Percentiles rank a stretch among this genome's conserved stretches.
These are phyloP conservation scores for Dioscorea cayenensis DNA, from an alignment of 116 monocot species.

Conservation along the genomic window DNA sequence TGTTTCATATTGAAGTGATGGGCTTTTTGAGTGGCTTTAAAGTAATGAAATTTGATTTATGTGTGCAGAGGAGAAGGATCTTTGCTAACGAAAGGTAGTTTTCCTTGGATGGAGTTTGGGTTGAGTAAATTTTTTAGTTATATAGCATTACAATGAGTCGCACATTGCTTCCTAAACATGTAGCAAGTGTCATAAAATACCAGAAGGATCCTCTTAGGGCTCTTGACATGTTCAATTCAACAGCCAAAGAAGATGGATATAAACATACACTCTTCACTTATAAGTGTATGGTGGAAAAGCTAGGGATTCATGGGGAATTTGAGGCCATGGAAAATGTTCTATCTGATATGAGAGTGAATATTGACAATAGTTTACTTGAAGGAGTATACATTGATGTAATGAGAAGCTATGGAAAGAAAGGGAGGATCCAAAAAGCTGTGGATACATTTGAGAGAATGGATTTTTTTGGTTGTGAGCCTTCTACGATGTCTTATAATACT, in stretches of 20 bases:
- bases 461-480: slow-evolving; percentile 62
- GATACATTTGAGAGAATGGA: slow-evolving; percentile 90
- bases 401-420: slow-evolving; percentile 47
- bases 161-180: slow-evolving; percentile 52
- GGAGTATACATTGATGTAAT: slow-evolving; percentile 53
- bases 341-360: slow-evolving; percentile 47
- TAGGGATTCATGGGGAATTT: slow-evolving; percentile 52
- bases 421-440: slow-evolving; percentile 70
- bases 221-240: slow-evolving; percentile 67
- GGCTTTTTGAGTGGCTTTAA: too few species aligned
- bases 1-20: too few species aligned
- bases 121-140: not conserved
- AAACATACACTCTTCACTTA: slow-evolving; percentile 57
- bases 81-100: not conserved
- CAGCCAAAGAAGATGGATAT: slow-evolving; percentile 40
- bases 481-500: slow-evolving; percentile 65
- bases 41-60: too few species aligned
- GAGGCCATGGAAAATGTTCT: slow-evolving; percentile 63
- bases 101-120: not conserved
- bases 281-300: slow-evolving; percentile 63
- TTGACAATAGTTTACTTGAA: slow-evolving; percentile 42
- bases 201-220: slow-evolving; percentile 71
- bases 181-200: slow-evolving; percentile 34
- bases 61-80: too few species aligned
- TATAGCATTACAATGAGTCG: slow-evolving; percentile 21